These are phyloP conservation scores for Leccinum uliginosum DNA, from an alignment of 768 basidiomycete genomes.

Conservation along the genomic window DNA sequence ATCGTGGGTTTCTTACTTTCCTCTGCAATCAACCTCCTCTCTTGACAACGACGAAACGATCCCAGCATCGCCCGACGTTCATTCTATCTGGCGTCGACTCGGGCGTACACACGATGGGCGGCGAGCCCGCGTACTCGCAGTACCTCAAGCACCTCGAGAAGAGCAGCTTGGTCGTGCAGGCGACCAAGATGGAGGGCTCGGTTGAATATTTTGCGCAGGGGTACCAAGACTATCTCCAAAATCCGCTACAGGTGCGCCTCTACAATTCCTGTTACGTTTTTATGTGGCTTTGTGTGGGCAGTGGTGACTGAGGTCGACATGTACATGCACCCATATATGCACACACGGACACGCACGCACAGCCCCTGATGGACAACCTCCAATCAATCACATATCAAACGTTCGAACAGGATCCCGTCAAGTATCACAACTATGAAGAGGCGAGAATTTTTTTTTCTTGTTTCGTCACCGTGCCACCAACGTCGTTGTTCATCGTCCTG, in stretches of 20 bases:
- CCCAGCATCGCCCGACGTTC: slow-evolving; percentile 81
- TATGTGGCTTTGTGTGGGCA: neutral
- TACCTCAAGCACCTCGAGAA: slow-evolving; percentile 83
- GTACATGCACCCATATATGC: neutral
- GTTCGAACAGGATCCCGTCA: slow-evolving; percentile 96
- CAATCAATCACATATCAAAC: slow-evolving; percentile 95
- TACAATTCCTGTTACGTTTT: neutral
- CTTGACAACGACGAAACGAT: slow-evolving; percentile 14
- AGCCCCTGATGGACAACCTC: slow-evolving; percentile 97
- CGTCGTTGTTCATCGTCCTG: neutral
- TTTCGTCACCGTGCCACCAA: slow-evolving; percentile 7
- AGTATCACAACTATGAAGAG: slow-evolving; percentile 94
- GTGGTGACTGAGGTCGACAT: neutral
- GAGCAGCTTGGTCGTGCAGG: slow-evolving; percentile 64
- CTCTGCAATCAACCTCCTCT: slow-evolving; percentile 4
- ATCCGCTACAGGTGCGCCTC: slow-evolving; percentile 75
- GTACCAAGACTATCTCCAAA: slow-evolving; percentile 94
- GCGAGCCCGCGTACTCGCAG: slow-evolving; percentile 83
- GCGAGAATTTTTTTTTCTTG: slow-evolving; percentile 32
- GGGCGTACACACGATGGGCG: slow-evolving; percentile 72
- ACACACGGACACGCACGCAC: neutral
- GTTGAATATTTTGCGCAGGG: slow-evolving; percentile 89
- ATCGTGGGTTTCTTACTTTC: slow-evolving; percentile 49
- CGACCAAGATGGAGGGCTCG: slow-evolving; percentile 61
- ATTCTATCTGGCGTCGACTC: slow-evolving; percentile 70